A percentile compares a stretch with the other conserved stretches of the same genome.
These are phyloP conservation scores for Fomitopsis pulvina DNA, from an alignment of 768 basidiomycete species.

Conservation along the genomic window DNA sequence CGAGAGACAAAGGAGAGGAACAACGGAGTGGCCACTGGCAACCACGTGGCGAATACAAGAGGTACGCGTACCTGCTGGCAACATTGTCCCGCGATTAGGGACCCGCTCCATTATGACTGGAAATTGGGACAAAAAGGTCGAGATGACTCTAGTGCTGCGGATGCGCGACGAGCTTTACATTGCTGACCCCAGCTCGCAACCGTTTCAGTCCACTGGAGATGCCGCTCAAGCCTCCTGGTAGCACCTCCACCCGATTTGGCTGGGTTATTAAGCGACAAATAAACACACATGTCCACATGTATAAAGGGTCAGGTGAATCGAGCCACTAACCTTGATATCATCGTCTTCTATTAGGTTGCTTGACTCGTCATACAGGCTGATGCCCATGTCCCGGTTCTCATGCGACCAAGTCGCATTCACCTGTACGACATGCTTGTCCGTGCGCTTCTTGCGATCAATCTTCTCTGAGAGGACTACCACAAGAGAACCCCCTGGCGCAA, in stretches of 20 bases:
- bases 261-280: not conserved
- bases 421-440: conserved; percentile 10
- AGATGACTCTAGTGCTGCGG: too few species aligned
- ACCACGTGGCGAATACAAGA: too few species aligned
- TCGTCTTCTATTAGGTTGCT: conserved; percentile 9
- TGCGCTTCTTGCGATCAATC: conserved; percentile 7
- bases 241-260: conserved; percentile 18
- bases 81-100: too few species aligned
- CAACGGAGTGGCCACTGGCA: too few species aligned
- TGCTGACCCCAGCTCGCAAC: conserved; percentile 27
- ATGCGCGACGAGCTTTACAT: conserved; percentile 34
- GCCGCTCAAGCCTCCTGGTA: conserved; percentile 14
- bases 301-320: not conserved
- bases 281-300: not conserved
- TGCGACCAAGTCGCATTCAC: not conserved
- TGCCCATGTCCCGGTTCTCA: not conserved
- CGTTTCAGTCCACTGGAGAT: conserved; percentile 14
- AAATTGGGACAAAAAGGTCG: too few species aligned
- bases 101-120: too few species aligned
- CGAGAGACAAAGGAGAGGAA: too few species aligned
- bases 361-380: conserved; percentile 9
- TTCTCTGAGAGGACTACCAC: conserved; percentile 11
- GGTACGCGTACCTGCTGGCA: too few species aligned
- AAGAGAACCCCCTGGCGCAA: conserved; percentile 15
- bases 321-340: conserved; percentile 14